Base-by-base conservation (phyloP, 2,329 filamentous ascomycete genomes). In the Microdochium bolleyi region DNA sequence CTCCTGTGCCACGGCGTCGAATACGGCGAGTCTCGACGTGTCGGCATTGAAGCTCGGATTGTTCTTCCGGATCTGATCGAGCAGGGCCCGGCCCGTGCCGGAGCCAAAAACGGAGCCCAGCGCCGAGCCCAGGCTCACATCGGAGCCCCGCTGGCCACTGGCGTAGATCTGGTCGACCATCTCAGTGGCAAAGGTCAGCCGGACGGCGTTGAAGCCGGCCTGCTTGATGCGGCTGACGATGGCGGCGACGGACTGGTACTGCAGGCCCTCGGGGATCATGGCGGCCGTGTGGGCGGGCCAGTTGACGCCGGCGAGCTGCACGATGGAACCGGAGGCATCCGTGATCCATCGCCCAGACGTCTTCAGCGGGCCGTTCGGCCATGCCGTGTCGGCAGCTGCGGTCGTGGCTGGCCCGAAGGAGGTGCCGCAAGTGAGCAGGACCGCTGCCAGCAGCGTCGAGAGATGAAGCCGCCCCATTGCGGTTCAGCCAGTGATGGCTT, bases 221-320 rank as follows among this genome's bases (percentile, higher is more conserved):
- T 74, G 74, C 60, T 82, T 83, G 59, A 84, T 73, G 65, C 76
- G 76, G 2, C 73, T 64, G 0, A 84, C 75, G 32, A 85, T 77
- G 8, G 65, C 67, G 34, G 72, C 68, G 49, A 85, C 72, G 0
- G 81, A 84, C 32, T 77, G 75, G 64, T 83, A 83, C 61, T 84
- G 80, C 2, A 85, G 71, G 3, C 83, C 83, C 57, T 86, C 82
- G 0, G 82, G 82, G 1, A 85, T 72, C 82, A 85, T 85, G n/a
- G 77, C 73, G 48, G 84, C 80, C 48, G 73, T 75, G 16, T 79
- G 75, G 1, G 80, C 82, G 0, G 82, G 79, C 82, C 82, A 85
- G 58, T 85, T 85, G 14, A 74, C 73, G 0, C 82, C 81, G 3
- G 76, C 79, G 52, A 78, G 75, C 7, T 70, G 75, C 32, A 82